Evolutionary conservation across 148 eudicot species (phyloP).

Genomic region (Cornus controversa): DNA sequence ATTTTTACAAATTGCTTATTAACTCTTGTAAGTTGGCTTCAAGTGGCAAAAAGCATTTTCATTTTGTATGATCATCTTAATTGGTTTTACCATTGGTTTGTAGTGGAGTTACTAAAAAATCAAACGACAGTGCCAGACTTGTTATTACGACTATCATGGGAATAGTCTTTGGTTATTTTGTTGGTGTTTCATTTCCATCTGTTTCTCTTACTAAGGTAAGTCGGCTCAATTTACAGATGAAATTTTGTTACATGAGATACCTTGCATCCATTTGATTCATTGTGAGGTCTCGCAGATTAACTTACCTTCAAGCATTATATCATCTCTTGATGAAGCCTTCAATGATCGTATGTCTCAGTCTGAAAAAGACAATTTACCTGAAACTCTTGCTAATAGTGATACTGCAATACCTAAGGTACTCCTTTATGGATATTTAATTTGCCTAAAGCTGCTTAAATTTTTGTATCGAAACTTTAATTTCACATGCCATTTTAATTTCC

Average conservation of each 20-base stretch:
- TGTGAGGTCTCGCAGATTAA: conserved; percentile 43
- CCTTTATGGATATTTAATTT: not conserved
- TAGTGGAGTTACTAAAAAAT: conserved; percentile 52
- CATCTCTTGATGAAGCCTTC: conserved; percentile 46
- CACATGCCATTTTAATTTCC: not conserved
- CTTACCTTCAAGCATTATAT: conserved; percentile 46
- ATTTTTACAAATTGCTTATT: not conserved
- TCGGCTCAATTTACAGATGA: not conserved
- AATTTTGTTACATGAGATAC: not conserved
- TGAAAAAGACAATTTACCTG: conserved; percentile 35
- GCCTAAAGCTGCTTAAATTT: not conserved
- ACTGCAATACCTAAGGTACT: conserved; percentile 47
- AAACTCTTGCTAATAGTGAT: conserved; percentile 54
- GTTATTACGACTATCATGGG: conserved; percentile 56
- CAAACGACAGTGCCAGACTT: conserved; percentile 50
- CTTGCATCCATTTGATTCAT: conserved; percentile 11
- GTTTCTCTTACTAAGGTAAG: conserved; percentile 59
- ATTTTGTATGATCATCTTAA: not conserved
- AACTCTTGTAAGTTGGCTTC: not conserved
- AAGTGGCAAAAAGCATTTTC: not conserved
- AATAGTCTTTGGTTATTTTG: conserved; percentile 64
- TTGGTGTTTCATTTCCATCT: conserved; percentile 63
- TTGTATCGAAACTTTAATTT: not conserved
- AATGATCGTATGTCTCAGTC: conserved; percentile 20
- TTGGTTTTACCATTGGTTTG: conserved; percentile 14